phyloP scores from a whole-genome alignment of 352 stramenopile genomes.

The Phytopythium chamaehyphon region DNA sequence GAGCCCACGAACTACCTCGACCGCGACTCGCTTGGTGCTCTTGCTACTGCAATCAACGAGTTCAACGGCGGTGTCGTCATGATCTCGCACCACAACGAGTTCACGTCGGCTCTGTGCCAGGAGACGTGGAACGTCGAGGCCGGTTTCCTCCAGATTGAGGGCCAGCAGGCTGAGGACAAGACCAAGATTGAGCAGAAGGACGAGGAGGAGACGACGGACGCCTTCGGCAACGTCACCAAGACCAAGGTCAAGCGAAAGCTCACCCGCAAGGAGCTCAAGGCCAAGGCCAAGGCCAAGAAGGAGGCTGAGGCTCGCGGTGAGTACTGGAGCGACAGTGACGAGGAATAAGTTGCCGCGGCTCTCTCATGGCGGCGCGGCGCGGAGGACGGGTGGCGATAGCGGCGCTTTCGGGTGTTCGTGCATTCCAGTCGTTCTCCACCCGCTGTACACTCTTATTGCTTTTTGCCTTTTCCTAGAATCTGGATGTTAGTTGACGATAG shows the following conservation, averaged over 20 bases:
- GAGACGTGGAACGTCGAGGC: conserved; percentile 94
- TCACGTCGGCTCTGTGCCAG: conserved; percentile 91
- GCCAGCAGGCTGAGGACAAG: conserved; percentile 82
- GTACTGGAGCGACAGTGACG: conserved; percentile 80
- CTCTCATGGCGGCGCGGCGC: neutral
- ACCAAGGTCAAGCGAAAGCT: conserved; percentile 90
- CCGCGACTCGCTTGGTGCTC: conserved; percentile 94
- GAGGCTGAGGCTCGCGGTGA: conserved; percentile 81
- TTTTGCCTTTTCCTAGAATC: no score
- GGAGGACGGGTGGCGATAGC: neutral
- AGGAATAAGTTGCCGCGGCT: conserved; percentile 34
- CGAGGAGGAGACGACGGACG: conserved; percentile 74
- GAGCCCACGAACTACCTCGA: conserved; percentile 97
- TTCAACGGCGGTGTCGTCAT: conserved; percentile 98
- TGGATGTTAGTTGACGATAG: no score
- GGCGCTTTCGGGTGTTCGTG: no score
- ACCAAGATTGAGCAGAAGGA: conserved; percentile 91
- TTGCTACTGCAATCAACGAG: conserved; percentile 94
- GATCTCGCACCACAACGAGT: conserved; percentile 97
- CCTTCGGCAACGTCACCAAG: conserved; percentile 84
- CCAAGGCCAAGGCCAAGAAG: conserved; percentile 86
- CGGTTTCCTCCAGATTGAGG: conserved; percentile 84
- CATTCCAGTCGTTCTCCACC: no score
- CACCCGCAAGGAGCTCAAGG: conserved; percentile 88
- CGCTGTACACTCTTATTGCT: no score